Percentiles rank a stretch among this genome's conserved stretches.
Evolutionary conservation across 2,329 filamentous ascomycete genomes (phyloP).

Genomic region (Apiospora sp.): DNA sequence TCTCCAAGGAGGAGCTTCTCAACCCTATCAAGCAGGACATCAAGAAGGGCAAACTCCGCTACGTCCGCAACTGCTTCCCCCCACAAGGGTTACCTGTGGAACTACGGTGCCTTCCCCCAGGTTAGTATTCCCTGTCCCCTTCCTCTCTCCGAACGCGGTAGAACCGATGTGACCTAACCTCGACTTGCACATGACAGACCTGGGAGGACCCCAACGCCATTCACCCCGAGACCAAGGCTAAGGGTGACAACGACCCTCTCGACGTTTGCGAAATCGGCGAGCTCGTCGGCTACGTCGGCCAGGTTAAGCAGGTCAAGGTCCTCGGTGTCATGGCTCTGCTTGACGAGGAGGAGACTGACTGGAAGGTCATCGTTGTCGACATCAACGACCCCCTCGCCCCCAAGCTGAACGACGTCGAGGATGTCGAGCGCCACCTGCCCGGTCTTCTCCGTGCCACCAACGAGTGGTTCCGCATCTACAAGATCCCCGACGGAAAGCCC

Average conservation of each 20-base stretch:
- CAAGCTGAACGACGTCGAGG: conserved; percentile 98
- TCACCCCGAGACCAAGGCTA: conserved; percentile 98
- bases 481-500: conserved; percentile 99
- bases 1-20: conserved; percentile 97
- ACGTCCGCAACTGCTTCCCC: conserved; percentile 99
- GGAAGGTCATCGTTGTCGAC: conserved; percentile 99
- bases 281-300: conserved; percentile 92
- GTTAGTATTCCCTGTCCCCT: conserved; percentile 54
- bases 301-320: conserved; percentile 99
- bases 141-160: not conserved
- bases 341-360: conserved; percentile 99
- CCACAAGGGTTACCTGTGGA: conserved; percentile 99
- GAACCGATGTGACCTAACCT: conserved; percentile 17
- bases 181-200: conserved; percentile 65
- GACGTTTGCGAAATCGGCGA: conserved; percentile 99
- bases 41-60: conserved; percentile 99
- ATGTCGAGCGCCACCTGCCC: conserved; percentile 97
- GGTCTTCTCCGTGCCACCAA: conserved; percentile 97
- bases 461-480: conserved; percentile 99
- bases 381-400: conserved; percentile 94
- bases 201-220: conserved; percentile 98
- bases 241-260: conserved; percentile 98
- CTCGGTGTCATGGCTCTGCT: conserved; percentile 99
- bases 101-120: conserved; percentile 99
- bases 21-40: conserved; percentile 99